phyloP scores from a whole-genome alignment of 225 moss, liverwort and hornwort genomes.

The Physcomitrellopsis africana region DNA sequence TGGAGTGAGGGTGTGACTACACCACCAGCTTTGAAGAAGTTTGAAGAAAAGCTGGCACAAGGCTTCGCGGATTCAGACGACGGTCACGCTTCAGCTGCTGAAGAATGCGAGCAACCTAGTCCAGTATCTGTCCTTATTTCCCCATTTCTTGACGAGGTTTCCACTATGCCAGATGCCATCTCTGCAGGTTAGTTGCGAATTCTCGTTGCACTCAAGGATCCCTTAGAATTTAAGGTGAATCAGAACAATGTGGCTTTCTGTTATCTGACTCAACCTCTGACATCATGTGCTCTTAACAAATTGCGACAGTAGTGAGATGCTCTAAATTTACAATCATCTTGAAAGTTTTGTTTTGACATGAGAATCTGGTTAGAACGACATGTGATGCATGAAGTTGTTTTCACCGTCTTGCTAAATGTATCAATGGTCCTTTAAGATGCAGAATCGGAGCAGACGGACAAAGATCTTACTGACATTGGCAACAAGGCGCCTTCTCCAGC shows the following conservation, averaged over 20 bases:
- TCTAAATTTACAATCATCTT: no score
- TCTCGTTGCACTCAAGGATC: background rate
- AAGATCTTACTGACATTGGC: background rate
- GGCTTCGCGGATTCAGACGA: constrained; percentile 33
- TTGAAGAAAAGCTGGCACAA: constrained; percentile 44
- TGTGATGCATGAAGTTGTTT: no score
- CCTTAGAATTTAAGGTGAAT: background rate
- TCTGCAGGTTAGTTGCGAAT: constrained; percentile 45
- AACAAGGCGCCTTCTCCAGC: constrained; percentile 18
- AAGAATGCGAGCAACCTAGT: constrained; percentile 82
- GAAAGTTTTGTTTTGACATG: no score
- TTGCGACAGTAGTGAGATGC: no score
- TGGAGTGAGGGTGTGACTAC: constrained; percentile 51
- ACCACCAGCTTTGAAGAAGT: constrained; percentile 52
- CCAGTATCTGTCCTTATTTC: constrained; percentile 73
- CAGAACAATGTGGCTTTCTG: background rate
- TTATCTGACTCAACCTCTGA: no score
- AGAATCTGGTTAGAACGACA: no score
- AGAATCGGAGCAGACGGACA: constrained; percentile 25
- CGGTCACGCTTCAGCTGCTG: constrained; percentile 35
- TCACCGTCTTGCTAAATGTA: constrained; percentile 1
- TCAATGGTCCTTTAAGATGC: background rate
- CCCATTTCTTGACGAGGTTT: constrained; percentile 77
- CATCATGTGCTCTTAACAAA: no score
- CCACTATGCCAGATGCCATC: constrained; percentile 77